phyloP scores from a whole-genome alignment of 805 yeast genomes.

The Blastobotrys muscicola region DNA sequence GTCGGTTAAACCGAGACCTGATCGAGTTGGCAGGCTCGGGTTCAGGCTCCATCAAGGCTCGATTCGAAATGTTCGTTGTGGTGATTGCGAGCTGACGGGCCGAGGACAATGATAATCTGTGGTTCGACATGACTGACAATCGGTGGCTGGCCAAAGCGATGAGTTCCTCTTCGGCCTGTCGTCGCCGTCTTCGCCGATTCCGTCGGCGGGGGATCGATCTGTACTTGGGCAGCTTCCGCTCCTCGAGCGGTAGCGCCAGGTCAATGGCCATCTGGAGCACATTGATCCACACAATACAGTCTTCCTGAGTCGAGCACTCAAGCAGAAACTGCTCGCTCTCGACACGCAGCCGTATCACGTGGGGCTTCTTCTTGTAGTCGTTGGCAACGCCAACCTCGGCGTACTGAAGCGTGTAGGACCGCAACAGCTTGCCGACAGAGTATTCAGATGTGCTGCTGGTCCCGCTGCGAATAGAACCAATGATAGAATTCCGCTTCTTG shows the following conservation, averaged over 20 bases:
- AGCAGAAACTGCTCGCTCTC: conserved; percentile 78
- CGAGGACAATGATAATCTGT: too few species aligned
- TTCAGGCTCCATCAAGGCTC: too few species aligned
- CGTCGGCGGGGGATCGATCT: conserved; percentile 76
- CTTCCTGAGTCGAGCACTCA: conserved; percentile 51
- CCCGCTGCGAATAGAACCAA: background rate
- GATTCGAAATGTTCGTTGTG: too few species aligned
- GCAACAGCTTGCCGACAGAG: conserved; percentile 20
- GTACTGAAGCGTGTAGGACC: conserved; percentile 73
- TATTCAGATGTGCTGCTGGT: conserved; percentile 1
- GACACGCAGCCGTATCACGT: conserved; percentile 63
- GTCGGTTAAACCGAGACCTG: too few species aligned
- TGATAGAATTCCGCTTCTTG: conserved; percentile 4
- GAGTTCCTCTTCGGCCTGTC: conserved; percentile 5
- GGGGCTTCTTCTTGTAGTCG: conserved; percentile 65
- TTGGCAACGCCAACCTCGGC: conserved; percentile 77
- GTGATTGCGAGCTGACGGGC: too few species aligned
- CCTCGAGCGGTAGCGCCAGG: conserved; percentile 64
- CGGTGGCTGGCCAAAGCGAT: background rate
- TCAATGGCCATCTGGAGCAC: conserved; percentile 68
- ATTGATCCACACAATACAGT: conserved; percentile 71
- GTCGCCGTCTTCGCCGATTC: conserved; percentile 30
- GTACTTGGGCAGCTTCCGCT: conserved; percentile 64
- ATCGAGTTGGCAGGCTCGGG: too few species aligned
- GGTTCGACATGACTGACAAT: too few species aligned